Base-by-base conservation (phyloP, 108 stramenopile genomes). In the Schizochytrium sp. region DNA sequence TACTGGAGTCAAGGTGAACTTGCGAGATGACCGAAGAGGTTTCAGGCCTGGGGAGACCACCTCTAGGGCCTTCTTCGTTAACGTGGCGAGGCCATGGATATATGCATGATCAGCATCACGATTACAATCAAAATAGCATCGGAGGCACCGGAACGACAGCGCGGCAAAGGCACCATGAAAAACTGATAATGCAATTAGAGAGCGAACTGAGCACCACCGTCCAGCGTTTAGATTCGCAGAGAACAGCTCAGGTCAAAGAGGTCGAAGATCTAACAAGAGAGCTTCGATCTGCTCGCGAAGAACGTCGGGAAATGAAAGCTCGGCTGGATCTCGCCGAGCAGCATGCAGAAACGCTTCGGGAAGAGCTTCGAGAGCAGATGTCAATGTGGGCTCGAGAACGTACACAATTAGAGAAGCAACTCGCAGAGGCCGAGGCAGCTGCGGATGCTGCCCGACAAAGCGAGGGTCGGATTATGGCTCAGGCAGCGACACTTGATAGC, bases 301-400 rank as follows among this genome's bases (percentile, higher is more conserved):
- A 83, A 13, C 47, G 76, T 5, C 76, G 55, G 47, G 76, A 83
- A 28, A 47, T 83, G 12, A 47, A 53, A 47, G 76, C 76, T 47
- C 76, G 53, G 2, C 28, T 40, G 47, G 76, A 83, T 8, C 53
- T 83, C 50, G 76, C 76, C 76, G 53, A 83, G 50, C 50, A 83
- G 28, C 76, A 55, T 5, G 50, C 55, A 10, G 45, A 83, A 53
- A 55, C 76, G 5, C 55, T 55, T 0, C 47, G 76, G 28, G 53
- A 83, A 10, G 76, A 83, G 28, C 50, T 83, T 1, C 50, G 28
- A 49, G 28, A 83, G 45, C 53, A 83, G 50, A 47, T 83, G 28
- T n/a, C 50, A 38, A 17, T 19, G 45, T 40, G 76, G 15, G 76
- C 76, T 13, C 76, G 55, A 28, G 76, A 83, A 28, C 19, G 76